Conservation (phyloP, 1,284 basidiomycete genomes). For the Meira nashicola region DNA sequence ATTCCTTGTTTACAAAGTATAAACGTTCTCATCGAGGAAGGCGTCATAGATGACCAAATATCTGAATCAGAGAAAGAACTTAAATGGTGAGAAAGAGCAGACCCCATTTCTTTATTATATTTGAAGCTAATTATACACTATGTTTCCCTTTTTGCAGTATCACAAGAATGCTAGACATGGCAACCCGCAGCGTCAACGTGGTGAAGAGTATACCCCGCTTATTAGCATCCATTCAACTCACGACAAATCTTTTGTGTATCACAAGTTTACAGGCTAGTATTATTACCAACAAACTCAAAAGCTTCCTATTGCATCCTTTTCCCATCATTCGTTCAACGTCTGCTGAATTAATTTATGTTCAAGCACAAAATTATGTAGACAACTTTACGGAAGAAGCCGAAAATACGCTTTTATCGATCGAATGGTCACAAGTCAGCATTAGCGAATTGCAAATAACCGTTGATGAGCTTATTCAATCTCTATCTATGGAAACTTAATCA, state of each 20-base stretch:
- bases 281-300: background rate
- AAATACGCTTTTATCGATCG: background rate
- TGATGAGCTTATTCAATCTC: background rate
- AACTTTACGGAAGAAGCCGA: constrained; percentile 8
- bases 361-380: background rate
- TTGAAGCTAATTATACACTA: background rate
- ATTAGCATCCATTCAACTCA: constrained; percentile 11
- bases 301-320: constrained; percentile 6
- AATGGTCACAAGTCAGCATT: background rate
- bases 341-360: background rate
- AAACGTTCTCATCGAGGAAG: background rate
- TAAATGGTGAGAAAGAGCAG: background rate
- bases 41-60: background rate
- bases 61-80: background rate
- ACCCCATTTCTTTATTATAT: background rate
- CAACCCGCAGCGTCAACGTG: constrained; percentile 5
- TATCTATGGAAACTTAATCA: background rate
- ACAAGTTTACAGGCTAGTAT: background rate
- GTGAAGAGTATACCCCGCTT: constrained; percentile 12
- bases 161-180: background rate
- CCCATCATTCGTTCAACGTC: background rate
- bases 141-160: constrained; percentile 5
- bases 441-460: background rate
- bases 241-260: background rate
- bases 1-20: background rate